Conservation (phyloP, 2,329 filamentous ascomycete genomes). For the Aspergillus fijiensis region DNA sequence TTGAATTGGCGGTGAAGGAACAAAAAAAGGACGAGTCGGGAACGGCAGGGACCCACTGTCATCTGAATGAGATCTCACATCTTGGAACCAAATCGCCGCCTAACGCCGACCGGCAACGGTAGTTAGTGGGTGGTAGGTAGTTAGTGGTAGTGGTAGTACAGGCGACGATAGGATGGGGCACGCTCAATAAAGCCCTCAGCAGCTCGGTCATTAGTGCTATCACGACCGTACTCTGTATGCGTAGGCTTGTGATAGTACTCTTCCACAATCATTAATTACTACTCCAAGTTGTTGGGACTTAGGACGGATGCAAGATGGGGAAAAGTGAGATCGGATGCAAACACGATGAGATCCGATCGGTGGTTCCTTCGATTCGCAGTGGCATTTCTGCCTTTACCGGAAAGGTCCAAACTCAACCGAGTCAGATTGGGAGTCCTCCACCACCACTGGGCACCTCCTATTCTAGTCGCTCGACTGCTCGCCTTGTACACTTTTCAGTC, state of each 20-base stretch:
- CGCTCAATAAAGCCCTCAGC: no score
- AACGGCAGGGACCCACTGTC: neutral
- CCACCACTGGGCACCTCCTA: no score
- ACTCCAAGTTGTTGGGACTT: neutral
- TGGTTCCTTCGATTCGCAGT: neutral
- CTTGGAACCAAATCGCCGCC: neutral
- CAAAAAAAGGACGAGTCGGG: neutral
- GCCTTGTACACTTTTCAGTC: no score
- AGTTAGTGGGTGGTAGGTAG: no score
- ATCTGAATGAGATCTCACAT: neutral
- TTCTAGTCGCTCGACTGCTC: no score
- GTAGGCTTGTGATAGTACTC: no score
- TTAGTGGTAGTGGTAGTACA: no score
- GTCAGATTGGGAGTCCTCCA: neutral
- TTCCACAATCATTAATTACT: neutral
- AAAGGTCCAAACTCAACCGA: neutral
- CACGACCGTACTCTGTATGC: no score
- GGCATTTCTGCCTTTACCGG: neutral
- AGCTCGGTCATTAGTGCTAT: no score
- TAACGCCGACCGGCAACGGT: no score
- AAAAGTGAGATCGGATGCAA: slow-evolving; percentile 6
- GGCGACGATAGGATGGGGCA: no score
- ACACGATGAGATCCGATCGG: slow-evolving; percentile 8
- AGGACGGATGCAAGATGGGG: slow-evolving; percentile 4
- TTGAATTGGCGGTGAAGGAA: no score